phyloP scores from a whole-genome alignment of 441 rosid species.

The Daphne laureola region DNA sequence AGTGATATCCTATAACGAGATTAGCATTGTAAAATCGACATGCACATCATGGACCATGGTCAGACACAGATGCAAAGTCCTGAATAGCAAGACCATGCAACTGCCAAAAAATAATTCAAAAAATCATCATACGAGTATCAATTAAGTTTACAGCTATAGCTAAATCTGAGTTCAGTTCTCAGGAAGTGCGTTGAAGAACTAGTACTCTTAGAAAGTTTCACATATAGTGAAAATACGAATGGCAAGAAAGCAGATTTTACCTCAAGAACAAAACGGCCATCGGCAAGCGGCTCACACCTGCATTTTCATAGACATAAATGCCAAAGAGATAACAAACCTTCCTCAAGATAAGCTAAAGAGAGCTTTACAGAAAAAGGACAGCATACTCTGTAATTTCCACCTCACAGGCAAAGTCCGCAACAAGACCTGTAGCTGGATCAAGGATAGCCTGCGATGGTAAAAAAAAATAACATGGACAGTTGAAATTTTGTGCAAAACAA shows the following conservation, averaged over 20 bases:
- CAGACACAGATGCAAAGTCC: too few species aligned
- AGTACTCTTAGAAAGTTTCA: too few species aligned
- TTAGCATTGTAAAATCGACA: too few species aligned
- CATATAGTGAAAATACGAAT: not conserved
- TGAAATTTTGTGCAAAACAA: not conserved
- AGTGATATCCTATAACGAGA: too few species aligned
- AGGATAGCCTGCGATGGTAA: slow-evolving; percentile 52
- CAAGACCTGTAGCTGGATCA: slow-evolving; percentile 55
- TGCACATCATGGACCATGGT: too few species aligned
- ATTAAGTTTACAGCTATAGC: too few species aligned
- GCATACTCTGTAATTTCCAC: slow-evolving; percentile 96
- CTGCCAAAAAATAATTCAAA: too few species aligned
- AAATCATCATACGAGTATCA: too few species aligned
- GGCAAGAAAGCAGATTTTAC: slow-evolving; percentile 28
- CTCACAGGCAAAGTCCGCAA: slow-evolving; percentile 87
- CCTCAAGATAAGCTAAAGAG: not conserved
- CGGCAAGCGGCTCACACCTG: slow-evolving; percentile 97
- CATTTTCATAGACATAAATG: slow-evolving; percentile 14
- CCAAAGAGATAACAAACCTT: slow-evolving; percentile 2
- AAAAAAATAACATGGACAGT: slow-evolving; percentile 8
- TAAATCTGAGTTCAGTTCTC: too few species aligned
- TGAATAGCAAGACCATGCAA: too few species aligned
- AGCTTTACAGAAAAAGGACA: slow-evolving; percentile 14
- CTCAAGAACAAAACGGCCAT: slow-evolving; percentile 88
- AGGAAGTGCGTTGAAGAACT: too few species aligned